A percentile compares a stretch with the other conserved stretches of the same genome.
phyloP scores from a whole-genome alignment of 2,329 filamentous ascomycete species.

The Salinomyces thailandicus region DNA sequence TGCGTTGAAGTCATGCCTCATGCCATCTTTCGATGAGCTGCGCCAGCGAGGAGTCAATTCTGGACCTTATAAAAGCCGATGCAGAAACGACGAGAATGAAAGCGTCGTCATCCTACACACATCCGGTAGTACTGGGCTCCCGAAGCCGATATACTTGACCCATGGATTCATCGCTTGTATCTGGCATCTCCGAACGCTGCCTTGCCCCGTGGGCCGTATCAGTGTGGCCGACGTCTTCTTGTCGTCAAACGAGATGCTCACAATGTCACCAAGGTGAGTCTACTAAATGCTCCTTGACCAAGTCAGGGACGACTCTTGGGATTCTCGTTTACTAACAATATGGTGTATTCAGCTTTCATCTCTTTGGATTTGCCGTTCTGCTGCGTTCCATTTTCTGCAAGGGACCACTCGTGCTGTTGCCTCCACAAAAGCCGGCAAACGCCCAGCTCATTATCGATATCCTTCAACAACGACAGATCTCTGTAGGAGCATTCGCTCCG shows the following conservation, averaged over 20 bases:
- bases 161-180: constrained; percentile 1
- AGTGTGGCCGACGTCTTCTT: neutral
- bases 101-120: constrained; percentile 4
- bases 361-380: neutral
- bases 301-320: too few relatives aligned
- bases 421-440: constrained; percentile 1
- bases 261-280: constrained; percentile 4
- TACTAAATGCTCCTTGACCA: too few relatives aligned
- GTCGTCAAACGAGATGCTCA: neutral
- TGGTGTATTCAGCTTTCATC: constrained; percentile 2
- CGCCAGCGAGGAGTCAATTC: neutral
- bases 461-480: constrained; percentile 2
- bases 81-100: neutral
- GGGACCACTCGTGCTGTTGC: neutral
- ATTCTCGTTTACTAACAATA: too few relatives aligned
- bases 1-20: neutral
- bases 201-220: neutral
- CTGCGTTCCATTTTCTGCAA: neutral
- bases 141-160: constrained; percentile 5
- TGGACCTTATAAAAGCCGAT: constrained; percentile 1
- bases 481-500: constrained; percentile 3
- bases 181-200: neutral
- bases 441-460: constrained; percentile 4
- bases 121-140: constrained; percentile 5
- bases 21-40: constrained; percentile 3